phyloP scores from a whole-genome alignment of 225 moss, liverwort and hornwort genomes.

The Physcomitrellopsis africana region DNA sequence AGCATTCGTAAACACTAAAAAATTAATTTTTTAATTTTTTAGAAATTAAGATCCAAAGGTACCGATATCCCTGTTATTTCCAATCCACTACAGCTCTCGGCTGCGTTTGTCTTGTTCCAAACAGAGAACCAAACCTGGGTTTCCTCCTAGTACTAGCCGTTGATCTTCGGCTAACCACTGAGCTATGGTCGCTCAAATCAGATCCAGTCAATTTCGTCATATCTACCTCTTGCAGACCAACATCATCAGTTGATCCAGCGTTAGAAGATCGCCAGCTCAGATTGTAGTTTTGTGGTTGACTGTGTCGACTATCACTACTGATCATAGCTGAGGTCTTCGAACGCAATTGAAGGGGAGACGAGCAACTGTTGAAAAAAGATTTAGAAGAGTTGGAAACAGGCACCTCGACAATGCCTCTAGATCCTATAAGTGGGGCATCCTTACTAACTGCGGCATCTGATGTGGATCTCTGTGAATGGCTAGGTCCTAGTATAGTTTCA shows the following conservation, averaged over 20 bases:
- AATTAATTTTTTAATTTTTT: neutral
- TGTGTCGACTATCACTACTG: constrained; percentile 37
- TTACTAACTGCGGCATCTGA: constrained; percentile 32
- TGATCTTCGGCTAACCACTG: constrained; percentile 53
- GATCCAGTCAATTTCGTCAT: constrained; percentile 48
- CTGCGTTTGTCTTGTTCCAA: constrained; percentile 55
- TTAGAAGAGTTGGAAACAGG: constrained; percentile 21
- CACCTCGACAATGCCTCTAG: constrained; percentile 27
- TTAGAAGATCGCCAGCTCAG: constrained; percentile 39
- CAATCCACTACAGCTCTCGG: constrained; percentile 63
- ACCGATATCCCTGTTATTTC: constrained; percentile 45
- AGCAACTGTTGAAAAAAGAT: constrained; percentile 24
- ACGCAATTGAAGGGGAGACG: constrained; percentile 25
- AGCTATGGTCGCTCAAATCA: constrained; percentile 64
- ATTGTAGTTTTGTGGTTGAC: constrained; percentile 30
- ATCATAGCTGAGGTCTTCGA: constrained; percentile 23
- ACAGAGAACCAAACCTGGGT: constrained; percentile 57
- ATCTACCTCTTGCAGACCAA: constrained; percentile 42
- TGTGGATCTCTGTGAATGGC: constrained; percentile 33
- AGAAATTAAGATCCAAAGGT: constrained; percentile 10
- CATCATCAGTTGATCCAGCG: constrained; percentile 37
- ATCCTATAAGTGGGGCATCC: constrained; percentile 27
- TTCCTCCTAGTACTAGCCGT: constrained; percentile 62
- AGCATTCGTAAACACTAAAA: neutral
- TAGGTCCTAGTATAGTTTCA: constrained; percentile 20